Base-by-base conservation (phyloP, 2,329 filamentous ascomycete species). In the Rhynchosporium agropyri region DNA sequence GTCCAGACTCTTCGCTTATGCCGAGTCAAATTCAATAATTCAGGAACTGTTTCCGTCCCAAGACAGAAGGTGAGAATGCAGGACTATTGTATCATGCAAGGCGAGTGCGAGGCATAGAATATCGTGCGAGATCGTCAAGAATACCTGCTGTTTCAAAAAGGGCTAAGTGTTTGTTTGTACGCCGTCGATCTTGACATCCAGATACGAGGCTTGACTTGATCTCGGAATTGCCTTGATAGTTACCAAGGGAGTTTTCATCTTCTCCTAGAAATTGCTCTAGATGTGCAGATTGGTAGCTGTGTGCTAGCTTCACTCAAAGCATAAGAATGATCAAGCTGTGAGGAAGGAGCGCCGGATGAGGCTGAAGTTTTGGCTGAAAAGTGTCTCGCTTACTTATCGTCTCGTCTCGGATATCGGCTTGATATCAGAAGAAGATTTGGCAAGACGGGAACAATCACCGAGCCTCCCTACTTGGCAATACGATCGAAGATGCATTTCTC, bases 401-500 rank as follows among this genome's bases (percentile, higher is more conserved):
- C 29, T 26, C n/a, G 28, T 31, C 12, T n/a, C 20, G 53, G 40
- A 43, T 43, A 15, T 36, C 33, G 51, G 38, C 49, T 53, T 53
- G 49, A 51, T 51, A 36, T 31, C 48, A 9, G 15, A 15, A 36
- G 48, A 29, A 36, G 31, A 53, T 53, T 53, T 38, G 13, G 29
- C 31, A 33, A 28, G 26, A 26, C 15, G 13, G 13, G 3, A 13
- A 43, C 28, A 50, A 50, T 50, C 29, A 50, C 48, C 29, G 48
- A 53, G 31, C 49, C 49, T 36, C 49, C 49, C 15, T 53, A n/a
- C 49, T 49, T 49, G 46, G 46, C 46, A 49, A 13, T 26, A 31
- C 29, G 46, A 49, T 49, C 31, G 4, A 13, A 26, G 46, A 29
- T 26, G 28, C 43, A 20, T 10, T n/a, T 28, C 43, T 20, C 20